Conservation (phyloP, 176 grass and related monocot genomes). For the Hsuehochloa calcarea region DNA sequence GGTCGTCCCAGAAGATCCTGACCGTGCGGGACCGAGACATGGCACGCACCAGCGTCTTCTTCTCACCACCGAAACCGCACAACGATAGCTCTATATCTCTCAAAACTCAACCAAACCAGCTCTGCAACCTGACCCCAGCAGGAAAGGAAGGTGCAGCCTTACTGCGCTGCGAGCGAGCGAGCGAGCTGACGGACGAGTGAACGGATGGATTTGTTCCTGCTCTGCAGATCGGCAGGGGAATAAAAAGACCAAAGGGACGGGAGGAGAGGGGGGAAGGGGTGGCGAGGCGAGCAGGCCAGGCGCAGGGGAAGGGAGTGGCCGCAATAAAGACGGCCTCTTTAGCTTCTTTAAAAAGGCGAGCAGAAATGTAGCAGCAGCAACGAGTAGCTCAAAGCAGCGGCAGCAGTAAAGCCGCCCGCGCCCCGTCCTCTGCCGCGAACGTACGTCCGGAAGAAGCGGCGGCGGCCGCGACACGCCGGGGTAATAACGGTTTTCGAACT, state of each 20-base stretch:
- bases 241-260: constrained; percentile 43
- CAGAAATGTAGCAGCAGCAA: constrained; percentile 28
- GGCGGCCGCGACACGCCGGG: neutral
- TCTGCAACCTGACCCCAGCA: constrained; percentile 30
- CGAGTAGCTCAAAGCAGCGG: constrained; percentile 28
- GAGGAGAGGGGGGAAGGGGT: neutral
- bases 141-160: constrained; percentile 39
- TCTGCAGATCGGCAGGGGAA: constrained; percentile 42
- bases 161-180: neutral
- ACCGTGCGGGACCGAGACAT: constrained; percentile 73
- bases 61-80: neutral
- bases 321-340: constrained; percentile 41
- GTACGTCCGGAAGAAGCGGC: neutral
- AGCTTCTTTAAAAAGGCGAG: constrained; percentile 29
- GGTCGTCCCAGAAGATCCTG: constrained; percentile 86
- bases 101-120: neutral
- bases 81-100: neutral
- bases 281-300: neutral
- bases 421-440: constrained; percentile 21
- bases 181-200: neutral
- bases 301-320: constrained; percentile 18
- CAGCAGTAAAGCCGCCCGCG: constrained; percentile 28
- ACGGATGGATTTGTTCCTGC: constrained; percentile 27
- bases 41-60: neutral
- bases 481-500: constrained; percentile 60